These are phyloP conservation scores for Mycena amicta DNA, from an alignment of 768 basidiomycete genomes.

Conservation along the genomic window DNA sequence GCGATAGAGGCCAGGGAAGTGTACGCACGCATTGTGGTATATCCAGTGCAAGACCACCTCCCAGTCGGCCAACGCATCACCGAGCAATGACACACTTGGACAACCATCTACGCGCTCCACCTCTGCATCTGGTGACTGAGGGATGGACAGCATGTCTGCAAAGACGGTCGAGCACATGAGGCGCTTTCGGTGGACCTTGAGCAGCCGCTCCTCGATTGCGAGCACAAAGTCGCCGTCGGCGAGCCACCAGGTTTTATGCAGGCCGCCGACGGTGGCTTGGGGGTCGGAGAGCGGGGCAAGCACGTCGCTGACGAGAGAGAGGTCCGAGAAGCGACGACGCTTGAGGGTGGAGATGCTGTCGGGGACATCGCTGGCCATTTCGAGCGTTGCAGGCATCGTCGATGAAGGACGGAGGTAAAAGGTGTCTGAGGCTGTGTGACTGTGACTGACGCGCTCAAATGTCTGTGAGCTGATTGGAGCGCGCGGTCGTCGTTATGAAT, in stretches of 20 bases:
- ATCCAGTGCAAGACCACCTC: conserved; percentile 33
- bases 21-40: conserved; percentile 35
- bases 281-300: neutral
- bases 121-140: conserved; percentile 27
- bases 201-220: conserved; percentile 25
- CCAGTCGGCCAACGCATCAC: conserved; percentile 32
- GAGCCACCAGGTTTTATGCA: conserved; percentile 29
- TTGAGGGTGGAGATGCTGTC: neutral
- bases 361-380: neutral
- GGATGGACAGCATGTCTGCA: conserved; percentile 38
- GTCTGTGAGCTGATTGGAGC: neutral
- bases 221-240: conserved; percentile 40
- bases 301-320: neutral
- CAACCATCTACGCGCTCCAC: conserved; percentile 34
- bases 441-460: neutral
- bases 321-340: conserved; percentile 12
- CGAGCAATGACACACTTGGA: conserved; percentile 30
- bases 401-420: neutral
- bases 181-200: conserved; percentile 30
- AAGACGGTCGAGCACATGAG: conserved; percentile 31
- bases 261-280: neutral
- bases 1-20: neutral
- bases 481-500: too few species aligned
- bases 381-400: neutral
- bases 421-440: neutral